Evolutionary conservation across 139 green algal species (phyloP), one percentile per base, ranked within the genome.

Genomic region (Tetradesmus lagerheimii): DNA sequence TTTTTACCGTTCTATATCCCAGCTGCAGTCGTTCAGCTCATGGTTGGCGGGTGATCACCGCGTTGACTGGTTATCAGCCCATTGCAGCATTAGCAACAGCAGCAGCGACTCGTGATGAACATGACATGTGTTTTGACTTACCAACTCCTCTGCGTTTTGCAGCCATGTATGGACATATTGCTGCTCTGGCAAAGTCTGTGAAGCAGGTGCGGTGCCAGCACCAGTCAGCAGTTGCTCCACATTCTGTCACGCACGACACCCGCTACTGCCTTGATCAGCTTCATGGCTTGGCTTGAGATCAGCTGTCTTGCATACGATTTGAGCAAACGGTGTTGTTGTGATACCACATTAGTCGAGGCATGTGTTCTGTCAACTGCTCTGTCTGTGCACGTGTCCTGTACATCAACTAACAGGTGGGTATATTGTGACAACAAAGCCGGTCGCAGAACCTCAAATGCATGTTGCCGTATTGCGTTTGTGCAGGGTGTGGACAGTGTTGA

Each of bases 161-260:
- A 90, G 87, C 90, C 43, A 97, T 92, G 62, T 97, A 97, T 80
- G 95, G 95, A 25, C 95, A 97, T 83, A 83, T 97, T 1, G 71
- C 85, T 53, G 91, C 91, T 74, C 37, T 98, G 92, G 95, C 96
- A 1, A 62, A 93, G 50, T 75, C 92, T 34, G 80, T 94, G 8
- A 92, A 92, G 89, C 81, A 71, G 57, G 57, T 71, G 57, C 18
- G 18, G 4, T 31, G 3, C 1, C 5, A 71, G 23, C 57, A 31
- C 31, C 43, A 31, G 57, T 71, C 57, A 71, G 57, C 57, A 31
- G 20, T 16, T 31, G 20, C 8, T 31, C 57, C n/a, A 6, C 57
- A 31, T 31, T 71, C 57, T 71, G 57, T 31, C 57, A 71, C 45
- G 14, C 45, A 31, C 16, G 23, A 15, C 15, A 66, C 6, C 15